Evolutionary conservation across 495 filamentous ascomycete genomes (phyloP).

Genomic region (Aspergillus ostianus): DNA sequence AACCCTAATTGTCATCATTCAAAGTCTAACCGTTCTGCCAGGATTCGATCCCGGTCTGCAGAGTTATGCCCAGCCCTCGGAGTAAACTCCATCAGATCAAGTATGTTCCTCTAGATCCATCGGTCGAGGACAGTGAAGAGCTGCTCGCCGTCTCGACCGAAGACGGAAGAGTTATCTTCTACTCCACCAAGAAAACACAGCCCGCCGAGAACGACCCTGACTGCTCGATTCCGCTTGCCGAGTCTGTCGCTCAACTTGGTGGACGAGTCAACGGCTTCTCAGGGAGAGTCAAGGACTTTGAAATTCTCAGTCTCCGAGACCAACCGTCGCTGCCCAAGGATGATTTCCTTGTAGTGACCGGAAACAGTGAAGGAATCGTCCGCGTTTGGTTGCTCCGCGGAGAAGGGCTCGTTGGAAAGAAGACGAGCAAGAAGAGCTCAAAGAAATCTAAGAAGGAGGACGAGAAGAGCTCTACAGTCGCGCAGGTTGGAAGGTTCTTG

Average conservation of each 20-base stretch:
- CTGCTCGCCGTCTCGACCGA: conserved; percentile 84
- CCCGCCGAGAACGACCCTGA: conserved; percentile 30
- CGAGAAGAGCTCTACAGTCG: conserved; percentile 23
- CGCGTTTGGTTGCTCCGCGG: conserved; percentile 65
- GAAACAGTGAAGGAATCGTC: conserved; percentile 77
- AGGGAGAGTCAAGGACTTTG: conserved; percentile 86
- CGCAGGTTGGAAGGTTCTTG: conserved; percentile 67
- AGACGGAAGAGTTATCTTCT: conserved; percentile 86
- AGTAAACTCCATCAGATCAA: conserved; percentile 81
- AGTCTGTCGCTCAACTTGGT: conserved; percentile 73
- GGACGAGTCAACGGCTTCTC: conserved; percentile 64
- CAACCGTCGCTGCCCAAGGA: conserved; percentile 35
- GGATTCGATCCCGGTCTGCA: conserved; percentile 77
- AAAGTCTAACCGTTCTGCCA: conserved; percentile 24
- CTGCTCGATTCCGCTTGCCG: conserved; percentile 45
- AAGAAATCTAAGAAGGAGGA: conserved; percentile 37
- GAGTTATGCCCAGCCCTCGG: conserved; percentile 60
- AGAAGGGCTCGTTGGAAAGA: conserved; percentile 28
- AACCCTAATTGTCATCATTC: neutral
- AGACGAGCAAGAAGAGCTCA: conserved; percentile 19
- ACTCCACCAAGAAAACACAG: conserved; percentile 56
- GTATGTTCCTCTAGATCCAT: conserved; percentile 56
- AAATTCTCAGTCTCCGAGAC: conserved; percentile 50
- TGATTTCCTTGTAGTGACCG: conserved; percentile 64
- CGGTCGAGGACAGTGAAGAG: conserved; percentile 42